Evolutionary conservation across 108 stramenopile species (phyloP).

Genomic region (Cyclostephanos tholiformis): DNA sequence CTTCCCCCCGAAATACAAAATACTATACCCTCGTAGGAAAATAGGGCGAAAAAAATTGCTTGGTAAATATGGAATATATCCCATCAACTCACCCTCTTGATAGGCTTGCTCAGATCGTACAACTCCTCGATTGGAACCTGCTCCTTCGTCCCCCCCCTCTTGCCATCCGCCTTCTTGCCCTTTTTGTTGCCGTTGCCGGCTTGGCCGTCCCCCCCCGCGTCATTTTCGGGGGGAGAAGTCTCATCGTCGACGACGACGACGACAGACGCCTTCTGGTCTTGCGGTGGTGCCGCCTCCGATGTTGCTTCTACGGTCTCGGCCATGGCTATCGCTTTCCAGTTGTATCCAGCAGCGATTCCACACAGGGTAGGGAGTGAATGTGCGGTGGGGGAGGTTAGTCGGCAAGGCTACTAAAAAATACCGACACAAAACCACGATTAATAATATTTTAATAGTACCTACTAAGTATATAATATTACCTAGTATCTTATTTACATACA

Average conservation of each 20-base stretch:
- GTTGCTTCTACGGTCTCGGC: neutral
- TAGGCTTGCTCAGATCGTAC: conserved; percentile 84
- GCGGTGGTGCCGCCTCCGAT: neutral
- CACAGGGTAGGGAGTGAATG: too few relatives aligned
- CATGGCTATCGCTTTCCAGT: neutral
- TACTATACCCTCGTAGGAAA: too few relatives aligned
- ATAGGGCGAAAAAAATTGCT: neutral
- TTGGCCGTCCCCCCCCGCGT: conserved; percentile 21
- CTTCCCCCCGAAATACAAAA: neutral
- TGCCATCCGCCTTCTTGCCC: conserved; percentile 28
- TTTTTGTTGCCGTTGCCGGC: conserved; percentile 36
- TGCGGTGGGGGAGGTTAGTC: too few relatives aligned
- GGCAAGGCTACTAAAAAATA: too few relatives aligned
- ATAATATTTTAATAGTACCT: too few relatives aligned
- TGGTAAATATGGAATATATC: neutral
- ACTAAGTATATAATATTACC: too few relatives aligned
- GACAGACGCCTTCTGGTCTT: neutral
- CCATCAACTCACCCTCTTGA: conserved; percentile 68
- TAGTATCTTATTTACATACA: too few relatives aligned
- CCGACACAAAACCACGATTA: too few relatives aligned
- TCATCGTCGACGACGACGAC: conserved; percentile 5
- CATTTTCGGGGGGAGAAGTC: conserved; percentile 26
- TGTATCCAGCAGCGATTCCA: too few relatives aligned
- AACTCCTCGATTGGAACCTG: conserved; percentile 70
- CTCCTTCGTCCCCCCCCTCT: conserved; percentile 40